Percentiles rank a stretch among this genome's conserved stretches.
Conservation (phyloP, 225 moss, liverwort and hornwort species). For the Neckera pumila region DNA sequence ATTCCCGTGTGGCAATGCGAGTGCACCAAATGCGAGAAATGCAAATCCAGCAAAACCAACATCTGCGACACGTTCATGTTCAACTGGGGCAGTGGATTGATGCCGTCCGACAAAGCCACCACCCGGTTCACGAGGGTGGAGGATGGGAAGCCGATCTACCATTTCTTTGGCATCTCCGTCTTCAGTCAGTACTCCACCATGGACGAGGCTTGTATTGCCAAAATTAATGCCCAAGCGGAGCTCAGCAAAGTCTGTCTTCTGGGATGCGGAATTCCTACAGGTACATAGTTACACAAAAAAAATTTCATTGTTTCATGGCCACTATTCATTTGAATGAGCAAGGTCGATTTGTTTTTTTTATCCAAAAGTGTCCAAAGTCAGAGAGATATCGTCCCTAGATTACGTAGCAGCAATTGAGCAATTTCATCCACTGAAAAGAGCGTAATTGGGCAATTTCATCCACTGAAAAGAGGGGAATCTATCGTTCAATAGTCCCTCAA, state of each 20-base stretch:
- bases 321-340: not conserved
- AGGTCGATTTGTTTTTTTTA: not conserved
- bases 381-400: not conserved
- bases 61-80: slow-evolving; percentile 41
- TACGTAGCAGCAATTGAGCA: not conserved
- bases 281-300: not conserved
- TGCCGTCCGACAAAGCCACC: slow-evolving; percentile 14
- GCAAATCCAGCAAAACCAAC: slow-evolving; percentile 35
- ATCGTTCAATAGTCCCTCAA: not conserved
- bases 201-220: slow-evolving; percentile 44
- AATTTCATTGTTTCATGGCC: not conserved
- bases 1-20: slow-evolving; percentile 48
- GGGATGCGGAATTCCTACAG: slow-evolving; percentile 61
- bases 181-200: slow-evolving; percentile 64
- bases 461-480: too few species aligned
- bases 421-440: not conserved
- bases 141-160: slow-evolving; percentile 43
- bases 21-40: slow-evolving; percentile 30
- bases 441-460: not conserved
- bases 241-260: slow-evolving; percentile 46
- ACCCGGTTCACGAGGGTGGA: slow-evolving; percentile 10
- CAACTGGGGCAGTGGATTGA: slow-evolving; percentile 40
- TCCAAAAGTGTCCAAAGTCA: not conserved
- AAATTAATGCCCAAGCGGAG: slow-evolving; percentile 35
- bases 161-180: slow-evolving; percentile 34